phyloP scores from a whole-genome alignment of 352 stramenopile genomes.

The Phytophthora aleatoria region DNA sequence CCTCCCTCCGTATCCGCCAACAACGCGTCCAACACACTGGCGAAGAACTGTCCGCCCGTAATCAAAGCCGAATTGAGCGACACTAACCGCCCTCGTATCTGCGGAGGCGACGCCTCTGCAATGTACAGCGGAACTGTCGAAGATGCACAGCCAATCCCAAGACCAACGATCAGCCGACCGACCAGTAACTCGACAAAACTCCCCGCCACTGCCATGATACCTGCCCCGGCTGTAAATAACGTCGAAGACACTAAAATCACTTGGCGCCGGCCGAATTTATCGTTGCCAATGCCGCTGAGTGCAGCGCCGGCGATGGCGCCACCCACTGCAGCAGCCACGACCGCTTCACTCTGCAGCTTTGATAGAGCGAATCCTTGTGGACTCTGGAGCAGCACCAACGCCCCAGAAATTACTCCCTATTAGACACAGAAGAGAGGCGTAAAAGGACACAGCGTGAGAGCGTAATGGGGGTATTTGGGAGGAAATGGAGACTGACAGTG shows the following conservation, averaged over 20 bases:
- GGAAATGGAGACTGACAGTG: constrained; percentile 55
- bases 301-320: constrained; percentile 71
- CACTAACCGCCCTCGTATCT: constrained; percentile 69
- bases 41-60: constrained; percentile 82
- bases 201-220: constrained; percentile 61
- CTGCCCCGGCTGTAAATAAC: constrained; percentile 63
- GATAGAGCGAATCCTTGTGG: constrained; percentile 63
- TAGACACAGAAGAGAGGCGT: not conserved
- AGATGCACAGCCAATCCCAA: constrained; percentile 74
- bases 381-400: constrained; percentile 72
- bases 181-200: constrained; percentile 57
- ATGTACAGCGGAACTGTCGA: constrained; percentile 85
- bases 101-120: constrained; percentile 68
- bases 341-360: constrained; percentile 61
- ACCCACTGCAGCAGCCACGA: constrained; percentile 75
- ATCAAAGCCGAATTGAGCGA: constrained; percentile 79
- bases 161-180: constrained; percentile 63
- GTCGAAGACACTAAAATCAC: constrained; percentile 70
- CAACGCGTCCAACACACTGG: constrained; percentile 60
- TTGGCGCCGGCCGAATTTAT: constrained; percentile 59
- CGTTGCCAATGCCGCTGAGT: constrained; percentile 63
- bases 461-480: not conserved
- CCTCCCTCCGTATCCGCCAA: constrained; percentile 57
- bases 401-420: constrained; percentile 78
- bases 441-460: constrained; percentile 4